Percentiles rank a stretch among this genome's conserved stretches.
Evolutionary conservation across 2,329 filamentous ascomycete species (phyloP).

Genomic region (Calonectria leucothoes): DNA sequence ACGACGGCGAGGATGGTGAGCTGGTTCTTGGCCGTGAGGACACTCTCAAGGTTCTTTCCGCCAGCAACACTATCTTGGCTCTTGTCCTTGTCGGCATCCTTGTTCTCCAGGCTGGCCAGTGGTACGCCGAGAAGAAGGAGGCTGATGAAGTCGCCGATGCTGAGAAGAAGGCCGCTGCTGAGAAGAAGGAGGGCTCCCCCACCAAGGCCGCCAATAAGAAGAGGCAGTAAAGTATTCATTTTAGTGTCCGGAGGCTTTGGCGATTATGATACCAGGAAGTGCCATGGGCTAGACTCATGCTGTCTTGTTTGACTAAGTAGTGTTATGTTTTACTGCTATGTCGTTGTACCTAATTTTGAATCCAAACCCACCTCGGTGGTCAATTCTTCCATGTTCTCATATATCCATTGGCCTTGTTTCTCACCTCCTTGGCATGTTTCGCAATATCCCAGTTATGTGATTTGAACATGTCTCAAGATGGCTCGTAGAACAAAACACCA

Average conservation of each 20-base stretch:
- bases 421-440: not conserved
- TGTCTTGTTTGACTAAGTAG: not conserved
- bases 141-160: conserved; percentile 79
- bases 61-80: conserved; percentile 95
- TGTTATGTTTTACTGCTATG: conserved; percentile 3
- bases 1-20: conserved; percentile 63
- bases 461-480: not conserved
- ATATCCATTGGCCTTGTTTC: no score
- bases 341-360: conserved; percentile 7
- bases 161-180: conserved; percentile 51
- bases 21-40: conserved; percentile 85
- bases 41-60: conserved; percentile 88
- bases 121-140: conserved; percentile 98
- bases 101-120: conserved; percentile 94
- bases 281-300: not conserved
- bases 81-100: conserved; percentile 92
- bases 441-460: not conserved
- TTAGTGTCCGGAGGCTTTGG: not conserved
- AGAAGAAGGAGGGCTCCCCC: conserved; percentile 46
- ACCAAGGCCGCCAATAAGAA: conserved; percentile 48
- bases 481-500: not conserved
- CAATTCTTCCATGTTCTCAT: not conserved
- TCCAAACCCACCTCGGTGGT: not conserved
- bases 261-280: not conserved
- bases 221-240: conserved; percentile 45